Evolutionary conservation across 1,284 basidiomycete species (phyloP).

Genomic region (Uromyces viciae-fabae): DNA sequence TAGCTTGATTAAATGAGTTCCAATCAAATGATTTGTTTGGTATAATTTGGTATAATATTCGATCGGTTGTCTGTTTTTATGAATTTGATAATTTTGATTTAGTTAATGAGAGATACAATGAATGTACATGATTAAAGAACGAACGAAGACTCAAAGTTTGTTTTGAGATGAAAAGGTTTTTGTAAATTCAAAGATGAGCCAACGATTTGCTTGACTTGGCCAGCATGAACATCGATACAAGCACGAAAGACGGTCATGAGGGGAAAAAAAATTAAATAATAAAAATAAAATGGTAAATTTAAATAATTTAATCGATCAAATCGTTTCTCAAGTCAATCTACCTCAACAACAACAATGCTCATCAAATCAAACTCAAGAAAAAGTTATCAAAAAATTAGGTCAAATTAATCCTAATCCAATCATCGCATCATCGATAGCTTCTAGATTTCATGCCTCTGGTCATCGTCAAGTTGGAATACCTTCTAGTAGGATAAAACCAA

Average conservation of each 20-base stretch:
- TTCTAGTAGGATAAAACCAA: conserved; percentile 15
- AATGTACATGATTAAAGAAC: conserved; percentile 51
- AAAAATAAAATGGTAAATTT: neutral
- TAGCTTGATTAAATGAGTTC: conserved; percentile 95
- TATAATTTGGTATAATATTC: conserved; percentile 79
- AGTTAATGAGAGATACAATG: neutral
- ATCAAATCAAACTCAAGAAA: neutral
- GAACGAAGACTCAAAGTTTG: conserved; percentile 87
- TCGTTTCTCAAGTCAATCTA: neutral
- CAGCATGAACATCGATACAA: conserved; percentile 93
- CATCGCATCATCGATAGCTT: neutral
- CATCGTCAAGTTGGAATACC: neutral
- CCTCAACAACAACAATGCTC: neutral
- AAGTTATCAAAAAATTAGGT: conserved; percentile 12
- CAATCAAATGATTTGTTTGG: conserved; percentile 65
- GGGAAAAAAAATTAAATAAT: too few species aligned
- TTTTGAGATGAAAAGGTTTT: conserved; percentile 66
- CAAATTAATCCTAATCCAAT: conserved; percentile 10
- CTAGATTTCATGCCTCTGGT: neutral
- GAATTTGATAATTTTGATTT: neutral
- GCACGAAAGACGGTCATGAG: conserved; percentile 68
- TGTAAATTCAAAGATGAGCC: conserved; percentile 76
- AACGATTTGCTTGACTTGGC: conserved; percentile 88
- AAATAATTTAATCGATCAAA: neutral
- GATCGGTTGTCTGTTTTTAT: conserved; percentile 67